These are phyloP conservation scores for Nidularia sp. DNA, from an alignment of 768 basidiomycete species.

Conservation along the genomic window DNA sequence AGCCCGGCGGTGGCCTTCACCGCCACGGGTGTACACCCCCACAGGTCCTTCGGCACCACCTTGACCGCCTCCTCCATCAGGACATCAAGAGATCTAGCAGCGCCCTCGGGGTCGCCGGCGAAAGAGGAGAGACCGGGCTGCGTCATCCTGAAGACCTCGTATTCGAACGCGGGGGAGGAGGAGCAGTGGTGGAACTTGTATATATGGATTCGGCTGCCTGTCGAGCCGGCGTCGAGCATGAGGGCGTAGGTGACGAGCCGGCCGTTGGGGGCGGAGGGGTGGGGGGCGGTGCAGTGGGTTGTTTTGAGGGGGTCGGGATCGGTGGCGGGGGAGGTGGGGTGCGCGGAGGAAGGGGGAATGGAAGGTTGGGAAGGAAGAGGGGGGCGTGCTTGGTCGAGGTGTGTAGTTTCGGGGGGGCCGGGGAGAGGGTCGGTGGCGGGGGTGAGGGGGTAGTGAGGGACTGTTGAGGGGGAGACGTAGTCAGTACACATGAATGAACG, in stretches of 20 bases:
- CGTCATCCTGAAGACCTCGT: constrained; percentile 86
- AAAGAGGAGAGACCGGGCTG: constrained; percentile 77
- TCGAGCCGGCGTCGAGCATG: constrained; percentile 98
- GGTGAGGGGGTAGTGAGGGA: no score
- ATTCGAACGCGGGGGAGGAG: constrained; percentile 75
- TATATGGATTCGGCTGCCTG: constrained; percentile 94
- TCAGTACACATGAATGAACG: no score
- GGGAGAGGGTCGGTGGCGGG: background rate
- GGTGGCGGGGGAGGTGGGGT: constrained; percentile 59
- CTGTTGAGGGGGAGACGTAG: no score
- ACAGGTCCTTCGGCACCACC: constrained; percentile 67
- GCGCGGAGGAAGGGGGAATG: constrained; percentile 8
- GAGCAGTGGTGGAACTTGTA: constrained; percentile 97
- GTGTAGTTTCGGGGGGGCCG: background rate
- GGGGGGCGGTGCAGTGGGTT: constrained; percentile 61
- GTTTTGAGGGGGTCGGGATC: constrained; percentile 76
- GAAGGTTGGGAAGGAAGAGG: constrained; percentile 5
- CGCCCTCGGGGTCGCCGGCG: constrained; percentile 53
- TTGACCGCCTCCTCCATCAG: constrained; percentile 78
- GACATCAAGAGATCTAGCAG: constrained; percentile 74
- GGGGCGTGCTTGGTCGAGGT: constrained; percentile 6
- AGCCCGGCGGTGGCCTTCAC: constrained; percentile 93
- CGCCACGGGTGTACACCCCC: constrained; percentile 80
- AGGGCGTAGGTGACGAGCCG: constrained; percentile 87
- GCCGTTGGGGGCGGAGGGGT: constrained; percentile 32